Evolutionary conservation across 192 early-diverging fungal genomes (phyloP).

Genomic region (Coemansia sp.): DNA sequence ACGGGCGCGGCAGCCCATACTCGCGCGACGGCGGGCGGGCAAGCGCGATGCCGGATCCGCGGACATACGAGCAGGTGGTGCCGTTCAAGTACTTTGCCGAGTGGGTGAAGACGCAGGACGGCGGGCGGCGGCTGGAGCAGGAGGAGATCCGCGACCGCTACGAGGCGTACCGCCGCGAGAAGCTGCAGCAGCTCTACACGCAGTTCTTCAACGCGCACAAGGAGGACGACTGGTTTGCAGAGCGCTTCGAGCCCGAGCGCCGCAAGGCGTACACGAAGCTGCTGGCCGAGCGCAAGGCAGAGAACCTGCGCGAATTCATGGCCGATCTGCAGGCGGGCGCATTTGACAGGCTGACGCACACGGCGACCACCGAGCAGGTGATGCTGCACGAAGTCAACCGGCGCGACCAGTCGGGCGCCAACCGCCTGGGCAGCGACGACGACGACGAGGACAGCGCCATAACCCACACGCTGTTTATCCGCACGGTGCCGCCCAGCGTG

Average conservation of each 20-base stretch:
- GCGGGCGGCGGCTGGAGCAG: conserved; percentile 62
- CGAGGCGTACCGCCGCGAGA: conserved; percentile 80
- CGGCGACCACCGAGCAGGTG: conserved; percentile 36
- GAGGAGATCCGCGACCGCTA: conserved; percentile 80
- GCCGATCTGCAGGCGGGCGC: conserved; percentile 67
- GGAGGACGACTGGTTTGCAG: conserved; percentile 86
- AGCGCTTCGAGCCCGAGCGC: conserved; percentile 84
- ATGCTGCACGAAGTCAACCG: conserved; percentile 50
- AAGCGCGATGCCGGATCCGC: conserved; percentile 63
- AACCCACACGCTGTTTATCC: conserved; percentile 72
- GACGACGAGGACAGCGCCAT: conserved; percentile 45
- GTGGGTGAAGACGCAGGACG: conserved; percentile 59
- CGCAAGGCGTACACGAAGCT: conserved; percentile 56
- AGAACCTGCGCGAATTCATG: conserved; percentile 60
- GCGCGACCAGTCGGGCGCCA: conserved; percentile 26
- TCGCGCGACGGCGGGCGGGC: conserved; percentile 33
- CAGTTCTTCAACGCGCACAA: conserved; percentile 77
- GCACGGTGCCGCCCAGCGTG: conserved; percentile 71
- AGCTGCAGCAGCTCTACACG: conserved; percentile 61
- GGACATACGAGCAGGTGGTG: conserved; percentile 71
- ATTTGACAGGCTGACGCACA: conserved; percentile 58
- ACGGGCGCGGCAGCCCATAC: conserved; percentile 45
- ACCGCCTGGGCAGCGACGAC: conserved; percentile 30
- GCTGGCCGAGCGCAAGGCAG: conserved; percentile 56
- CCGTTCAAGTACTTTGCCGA: conserved; percentile 74